phyloP scores from a whole-genome alignment of 441 rosid genomes.

The Pelargonium exstipulatum region DNA sequence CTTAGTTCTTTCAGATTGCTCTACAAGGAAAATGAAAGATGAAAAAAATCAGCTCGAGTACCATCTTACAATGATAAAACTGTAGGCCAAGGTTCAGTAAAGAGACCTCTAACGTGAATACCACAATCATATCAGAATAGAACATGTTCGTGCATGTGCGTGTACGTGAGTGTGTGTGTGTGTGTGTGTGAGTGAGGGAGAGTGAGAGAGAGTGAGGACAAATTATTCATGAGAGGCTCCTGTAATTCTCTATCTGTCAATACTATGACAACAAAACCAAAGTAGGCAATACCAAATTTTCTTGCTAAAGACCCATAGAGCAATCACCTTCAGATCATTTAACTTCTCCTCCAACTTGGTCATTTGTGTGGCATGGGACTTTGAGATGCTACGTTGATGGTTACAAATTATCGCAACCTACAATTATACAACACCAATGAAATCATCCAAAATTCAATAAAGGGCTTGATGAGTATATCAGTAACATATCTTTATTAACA shows the following conservation, averaged over 20 bases:
- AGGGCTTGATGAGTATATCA: not conserved
- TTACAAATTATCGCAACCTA: conserved; percentile 99
- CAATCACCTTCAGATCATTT: conserved; percentile 65
- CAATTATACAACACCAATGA: conserved; percentile 16
- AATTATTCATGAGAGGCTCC: no score
- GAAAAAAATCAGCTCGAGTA: conserved; percentile 17
- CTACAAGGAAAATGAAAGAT: conserved; percentile 33
- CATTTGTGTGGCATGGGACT: conserved; percentile 85
- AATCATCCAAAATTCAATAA: not conserved
- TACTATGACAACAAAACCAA: not conserved
- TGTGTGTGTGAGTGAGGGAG: no score
- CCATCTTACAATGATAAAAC: not conserved
- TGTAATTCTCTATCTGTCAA: no score
- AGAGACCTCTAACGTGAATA: not conserved
- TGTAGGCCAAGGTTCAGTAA: not conserved
- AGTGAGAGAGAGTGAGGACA: no score
- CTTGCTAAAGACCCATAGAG: no score
- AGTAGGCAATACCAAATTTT: no score
- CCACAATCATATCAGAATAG: not conserved
- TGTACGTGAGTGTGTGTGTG: no score
- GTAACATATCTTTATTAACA: not conserved
- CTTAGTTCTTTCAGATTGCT: conserved; percentile 56
- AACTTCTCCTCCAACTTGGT: conserved; percentile 75
- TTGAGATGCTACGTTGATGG: conserved; percentile 93
- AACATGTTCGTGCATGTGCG: no score